Conservation (phyloP, 1,284 basidiomycete species). For the Singerocomus inundabilis region DNA sequence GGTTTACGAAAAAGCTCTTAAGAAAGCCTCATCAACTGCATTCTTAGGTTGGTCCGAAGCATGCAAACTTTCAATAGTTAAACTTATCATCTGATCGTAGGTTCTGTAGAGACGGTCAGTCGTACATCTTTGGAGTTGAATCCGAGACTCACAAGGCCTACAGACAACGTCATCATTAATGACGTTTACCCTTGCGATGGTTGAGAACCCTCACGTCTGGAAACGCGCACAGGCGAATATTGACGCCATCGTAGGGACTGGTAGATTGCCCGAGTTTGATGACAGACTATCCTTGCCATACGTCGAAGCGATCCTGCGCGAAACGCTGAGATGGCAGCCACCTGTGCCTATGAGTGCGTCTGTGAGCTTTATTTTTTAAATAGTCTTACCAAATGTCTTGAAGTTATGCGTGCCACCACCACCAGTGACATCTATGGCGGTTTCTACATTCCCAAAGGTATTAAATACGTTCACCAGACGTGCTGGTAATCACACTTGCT, state of each 20-base stretch:
- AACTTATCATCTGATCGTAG: not conserved
- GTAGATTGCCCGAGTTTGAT: constrained; percentile 37
- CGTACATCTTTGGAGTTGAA: too few species aligned
- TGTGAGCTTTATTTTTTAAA: not conserved
- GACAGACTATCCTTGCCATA: constrained; percentile 38
- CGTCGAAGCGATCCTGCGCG: constrained; percentile 37
- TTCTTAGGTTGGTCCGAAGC: constrained; percentile 10
- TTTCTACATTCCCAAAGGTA: constrained; percentile 18
- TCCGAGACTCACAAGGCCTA: not conserved
- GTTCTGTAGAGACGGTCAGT: constrained; percentile 19
- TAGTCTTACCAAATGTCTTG: not conserved
- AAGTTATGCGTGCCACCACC: constrained; percentile 7
- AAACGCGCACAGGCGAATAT: constrained; percentile 37
- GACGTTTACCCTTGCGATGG: constrained; percentile 36
- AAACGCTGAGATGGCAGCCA: constrained; percentile 30
- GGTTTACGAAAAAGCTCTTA: constrained; percentile 11
- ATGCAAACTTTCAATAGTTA: not conserved
- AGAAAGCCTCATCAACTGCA: not conserved
- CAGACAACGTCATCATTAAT: constrained; percentile 11
- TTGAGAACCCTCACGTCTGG: constrained; percentile 32
- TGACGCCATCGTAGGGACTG: constrained; percentile 35
- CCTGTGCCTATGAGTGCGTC: constrained; percentile 16
- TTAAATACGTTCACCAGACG: not conserved
- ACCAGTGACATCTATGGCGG: constrained; percentile 14
- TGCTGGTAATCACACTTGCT: not conserved